Percentiles rank a stretch among this genome's conserved stretches.
Evolutionary conservation across 164 flowering plant species (phyloP).

Genomic region (Dillenia turbinata): DNA sequence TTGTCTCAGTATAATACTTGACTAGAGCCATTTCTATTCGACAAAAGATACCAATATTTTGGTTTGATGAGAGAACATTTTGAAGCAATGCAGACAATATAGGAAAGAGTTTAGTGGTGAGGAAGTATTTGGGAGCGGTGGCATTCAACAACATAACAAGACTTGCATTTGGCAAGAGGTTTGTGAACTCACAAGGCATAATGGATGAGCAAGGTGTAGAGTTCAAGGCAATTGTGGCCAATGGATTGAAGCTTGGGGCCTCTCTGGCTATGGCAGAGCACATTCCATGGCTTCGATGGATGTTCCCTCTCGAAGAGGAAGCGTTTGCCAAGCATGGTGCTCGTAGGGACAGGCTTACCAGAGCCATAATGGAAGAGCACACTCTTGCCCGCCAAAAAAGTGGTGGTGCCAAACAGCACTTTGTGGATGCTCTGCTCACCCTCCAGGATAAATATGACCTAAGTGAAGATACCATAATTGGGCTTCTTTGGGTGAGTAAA

Average conservation of each 20-base stretch:
- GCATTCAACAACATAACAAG: conserved; percentile 32
- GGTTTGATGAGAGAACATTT: conserved; percentile 7
- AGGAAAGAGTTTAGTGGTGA: conserved; percentile 13
- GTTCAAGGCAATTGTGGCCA: conserved; percentile 17
- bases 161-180: conserved; percentile 23
- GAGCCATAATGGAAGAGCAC: conserved; percentile 54
- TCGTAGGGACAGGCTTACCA: conserved; percentile 37
- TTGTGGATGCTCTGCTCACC: conserved; percentile 55
- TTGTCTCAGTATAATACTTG: too few relatives aligned
- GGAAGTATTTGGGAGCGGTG: conserved; percentile 16
- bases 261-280: conserved; percentile 16
- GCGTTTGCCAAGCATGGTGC: conserved; percentile 37
- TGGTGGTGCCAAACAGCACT: conserved; percentile 42
- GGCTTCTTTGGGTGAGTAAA: conserved; percentile 24
- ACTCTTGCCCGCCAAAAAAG: conserved; percentile 29
- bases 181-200: conserved; percentile 15
- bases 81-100: conserved; percentile 1
- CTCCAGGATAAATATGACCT: conserved; percentile 46
- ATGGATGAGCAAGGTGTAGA: conserved; percentile 24
- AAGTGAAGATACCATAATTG: conserved; percentile 29
- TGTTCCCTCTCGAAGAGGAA: conserved; percentile 29
- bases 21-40: too few relatives aligned
- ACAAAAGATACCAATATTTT: too few relatives aligned
- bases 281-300: conserved; percentile 27
- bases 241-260: conserved; percentile 13